Conservation (phyloP, 2,329 filamentous ascomycete species). For the Xylariaceae sp. region DNA sequence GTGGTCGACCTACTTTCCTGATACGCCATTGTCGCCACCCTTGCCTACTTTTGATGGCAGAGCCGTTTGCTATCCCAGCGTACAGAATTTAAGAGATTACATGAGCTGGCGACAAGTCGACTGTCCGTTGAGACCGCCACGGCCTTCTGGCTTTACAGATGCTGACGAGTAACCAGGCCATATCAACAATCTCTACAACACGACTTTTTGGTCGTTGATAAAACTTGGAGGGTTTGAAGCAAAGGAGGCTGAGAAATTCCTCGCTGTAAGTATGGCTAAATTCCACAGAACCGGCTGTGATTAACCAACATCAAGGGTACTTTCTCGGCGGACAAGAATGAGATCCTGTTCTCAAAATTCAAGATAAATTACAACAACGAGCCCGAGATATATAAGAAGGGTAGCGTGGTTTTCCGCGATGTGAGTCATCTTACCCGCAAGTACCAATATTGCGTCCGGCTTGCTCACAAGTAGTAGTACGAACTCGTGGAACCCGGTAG, state of each 20-base stretch:
- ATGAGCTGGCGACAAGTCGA: slow-evolving; percentile 96
- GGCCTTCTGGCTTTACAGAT: not conserved
- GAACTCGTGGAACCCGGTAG: slow-evolving; percentile 60
- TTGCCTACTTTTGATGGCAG: slow-evolving; percentile 90
- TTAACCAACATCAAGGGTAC: slow-evolving; percentile 59
- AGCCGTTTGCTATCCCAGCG: slow-evolving; percentile 82
- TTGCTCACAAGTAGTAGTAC: slow-evolving; percentile 50
- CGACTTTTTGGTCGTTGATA: slow-evolving; percentile 88
- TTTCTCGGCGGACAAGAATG: slow-evolving; percentile 83
- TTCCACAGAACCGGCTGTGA: not conserved
- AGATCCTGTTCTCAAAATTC: slow-evolving; percentile 86
- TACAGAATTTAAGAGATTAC: slow-evolving; percentile 83
- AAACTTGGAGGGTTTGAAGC: slow-evolving; percentile 69
- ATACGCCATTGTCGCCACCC: slow-evolving; percentile 64
- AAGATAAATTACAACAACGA: slow-evolving; percentile 98
- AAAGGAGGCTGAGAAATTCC: slow-evolving; percentile 73
- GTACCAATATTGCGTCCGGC: not conserved
- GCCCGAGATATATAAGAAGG: slow-evolving; percentile 86
- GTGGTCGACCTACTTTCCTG: slow-evolving; percentile 73
- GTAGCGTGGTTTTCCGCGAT: slow-evolving; percentile 82
- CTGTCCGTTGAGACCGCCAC: slow-evolving; percentile 52
- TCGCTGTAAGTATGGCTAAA: slow-evolving; percentile 56
- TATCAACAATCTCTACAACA: slow-evolving; percentile 98
- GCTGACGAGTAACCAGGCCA: slow-evolving; percentile 58
- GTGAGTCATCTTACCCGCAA: slow-evolving; percentile 41